Evolutionary conservation across 2,329 filamentous ascomycete species (phyloP), one percentile per base, ranked within the genome.

Genomic region (Arthrinium puccinioides): DNA sequence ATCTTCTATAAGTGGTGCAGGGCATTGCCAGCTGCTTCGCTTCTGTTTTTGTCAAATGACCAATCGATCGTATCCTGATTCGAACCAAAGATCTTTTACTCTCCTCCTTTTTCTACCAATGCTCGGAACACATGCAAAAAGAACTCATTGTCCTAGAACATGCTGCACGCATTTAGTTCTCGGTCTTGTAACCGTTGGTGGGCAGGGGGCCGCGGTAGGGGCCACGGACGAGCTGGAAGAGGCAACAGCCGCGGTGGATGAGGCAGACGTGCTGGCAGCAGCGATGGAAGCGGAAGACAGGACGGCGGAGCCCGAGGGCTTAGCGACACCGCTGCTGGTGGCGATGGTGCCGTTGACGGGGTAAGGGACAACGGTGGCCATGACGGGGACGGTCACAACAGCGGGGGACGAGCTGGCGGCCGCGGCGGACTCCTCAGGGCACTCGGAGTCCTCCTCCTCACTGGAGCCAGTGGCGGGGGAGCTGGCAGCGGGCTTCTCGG

Each of bases 191-290:
- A 14, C 25, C 25, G 25, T 9, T 11, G 6, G 25, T 27, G 34
- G 43, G 23, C 44, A 41, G 28, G 32, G 37, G 11, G 40, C 44
- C 28, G 42, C 43, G 10, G 39, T 23, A 23, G 40, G 21, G 23
- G 15, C 24, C 19, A 26, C 24, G 31, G 27, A 14, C 8, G 13
- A 8, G 16, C 27, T 24, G 36, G 30, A 30, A 21, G 32, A 13
- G 27, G 25, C 20, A 14, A 26, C 43, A 18, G 43, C 35, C 9
- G 45, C 46, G 8, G 54, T 55, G 27, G 55, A 30, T 42, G 52
- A 55, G 36, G 55, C 51, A 24, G 54, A 45, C 41, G n/a, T n/a
- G n/a, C n/a, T 46, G 25, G 52, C 49, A 20, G 55, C 46, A 9
- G 45, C 39, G 35, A 51, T 43, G 42, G 53, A 40, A 16, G 54